Conservation (phyloP, 257 asterid species). For the Leonotis leonurus region DNA sequence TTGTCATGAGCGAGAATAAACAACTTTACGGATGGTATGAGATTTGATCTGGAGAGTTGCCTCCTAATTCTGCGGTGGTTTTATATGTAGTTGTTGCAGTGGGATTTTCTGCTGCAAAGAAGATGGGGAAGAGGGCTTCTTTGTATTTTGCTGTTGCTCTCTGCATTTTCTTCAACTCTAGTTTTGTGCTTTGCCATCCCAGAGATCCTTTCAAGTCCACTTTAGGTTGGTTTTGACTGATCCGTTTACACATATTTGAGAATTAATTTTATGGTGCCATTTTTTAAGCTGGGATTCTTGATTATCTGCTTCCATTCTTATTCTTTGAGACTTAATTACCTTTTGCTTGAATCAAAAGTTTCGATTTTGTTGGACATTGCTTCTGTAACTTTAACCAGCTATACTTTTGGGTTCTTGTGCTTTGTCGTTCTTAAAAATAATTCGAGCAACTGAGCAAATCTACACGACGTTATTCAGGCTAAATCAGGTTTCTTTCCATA, state of each 20-base stretch:
- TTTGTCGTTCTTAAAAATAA: neutral
- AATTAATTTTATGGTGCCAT: no score
- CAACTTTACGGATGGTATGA: conserved; percentile 10
- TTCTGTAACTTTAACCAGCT: neutral
- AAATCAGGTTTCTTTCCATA: no score
- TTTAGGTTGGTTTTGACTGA: conserved; percentile 37
- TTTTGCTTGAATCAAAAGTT: neutral
- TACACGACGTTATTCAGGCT: no score
- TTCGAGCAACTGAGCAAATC: neutral
- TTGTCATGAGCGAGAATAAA: conserved; percentile 10
- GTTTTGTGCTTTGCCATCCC: conserved; percentile 31
- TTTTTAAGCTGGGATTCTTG: conserved; percentile 23
- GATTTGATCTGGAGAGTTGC: conserved; percentile 20
- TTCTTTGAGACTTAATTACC: neutral
- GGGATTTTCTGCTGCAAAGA: conserved; percentile 31
- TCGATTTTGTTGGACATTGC: neutral
- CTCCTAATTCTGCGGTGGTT: conserved; percentile 22
- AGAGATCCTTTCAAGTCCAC: conserved; percentile 46
- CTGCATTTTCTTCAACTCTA: conserved; percentile 34
- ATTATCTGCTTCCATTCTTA: conserved; percentile 6
- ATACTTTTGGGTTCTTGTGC: neutral
- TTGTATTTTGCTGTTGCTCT: conserved; percentile 22
- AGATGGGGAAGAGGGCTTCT: conserved; percentile 35
- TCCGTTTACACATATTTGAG: conserved; percentile 6
- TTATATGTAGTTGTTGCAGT: conserved; percentile 32